These are phyloP conservation scores for Brettanomyces anomalus DNA, from an alignment of 805 yeast genomes.

Conservation along the genomic window DNA sequence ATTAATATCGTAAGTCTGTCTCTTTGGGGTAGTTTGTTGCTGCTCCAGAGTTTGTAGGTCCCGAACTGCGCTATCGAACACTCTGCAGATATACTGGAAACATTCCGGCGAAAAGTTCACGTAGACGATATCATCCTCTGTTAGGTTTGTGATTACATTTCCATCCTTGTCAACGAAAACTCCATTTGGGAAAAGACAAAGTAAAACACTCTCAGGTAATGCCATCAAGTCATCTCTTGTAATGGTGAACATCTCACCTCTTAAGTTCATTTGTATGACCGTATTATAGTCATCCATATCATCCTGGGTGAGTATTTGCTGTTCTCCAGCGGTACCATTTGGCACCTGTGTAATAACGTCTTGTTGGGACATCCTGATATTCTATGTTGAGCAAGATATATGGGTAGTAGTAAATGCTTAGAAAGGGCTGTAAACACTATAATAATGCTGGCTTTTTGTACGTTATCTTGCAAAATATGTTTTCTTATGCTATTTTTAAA, in stretches of 20 bases:
- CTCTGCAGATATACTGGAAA: slow-evolving; percentile 70
- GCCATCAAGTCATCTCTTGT: slow-evolving; percentile 86
- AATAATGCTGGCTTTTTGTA: no score
- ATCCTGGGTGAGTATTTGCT: slow-evolving; percentile 9
- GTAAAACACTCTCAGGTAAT: slow-evolving; percentile 79
- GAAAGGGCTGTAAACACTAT: no score
- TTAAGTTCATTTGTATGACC: slow-evolving; percentile 64
- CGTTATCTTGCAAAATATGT: no score
- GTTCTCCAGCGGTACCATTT: slow-evolving; percentile 6
- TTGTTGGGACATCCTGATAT: slow-evolving; percentile 20
- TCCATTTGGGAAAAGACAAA: slow-evolving; percentile 86
- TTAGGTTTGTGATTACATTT: slow-evolving; percentile 65
- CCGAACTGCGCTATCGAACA: slow-evolving; percentile 60
- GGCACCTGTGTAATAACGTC: slow-evolving; percentile 69
- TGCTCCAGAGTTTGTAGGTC: slow-evolving; percentile 40
- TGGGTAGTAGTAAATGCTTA: no score
- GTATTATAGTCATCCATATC: slow-evolving; percentile 46
- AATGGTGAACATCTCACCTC: slow-evolving; percentile 66
- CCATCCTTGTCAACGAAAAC: slow-evolving; percentile 74
- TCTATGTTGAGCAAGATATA: no score
- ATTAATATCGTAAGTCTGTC: slow-evolving; percentile 21
- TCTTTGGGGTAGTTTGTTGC: slow-evolving; percentile 8
- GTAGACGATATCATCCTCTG: slow-evolving; percentile 71
- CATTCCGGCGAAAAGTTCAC: slow-evolving; percentile 85
- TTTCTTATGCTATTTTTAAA: no score